A percentile compares a stretch with the other conserved stretches of the same genome.
These are phyloP conservation scores for Onygenales sp. DNA, from an alignment of 2,329 filamentous ascomycete genomes.

Conservation along the genomic window DNA sequence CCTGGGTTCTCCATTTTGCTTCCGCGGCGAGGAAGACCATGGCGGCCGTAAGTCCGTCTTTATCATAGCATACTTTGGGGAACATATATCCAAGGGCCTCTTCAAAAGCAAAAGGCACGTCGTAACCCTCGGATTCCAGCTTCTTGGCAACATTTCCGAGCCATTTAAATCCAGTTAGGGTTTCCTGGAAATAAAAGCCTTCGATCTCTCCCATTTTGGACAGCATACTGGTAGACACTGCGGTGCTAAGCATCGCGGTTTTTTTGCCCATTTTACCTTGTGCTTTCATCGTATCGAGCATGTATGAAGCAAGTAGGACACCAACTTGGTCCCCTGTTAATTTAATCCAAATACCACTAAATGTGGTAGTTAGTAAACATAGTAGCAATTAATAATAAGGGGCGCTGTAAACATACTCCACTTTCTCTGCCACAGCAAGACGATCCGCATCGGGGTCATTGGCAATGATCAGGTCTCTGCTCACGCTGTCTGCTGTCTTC, in stretches of 20 bases:
- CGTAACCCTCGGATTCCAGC: conserved; percentile 41
- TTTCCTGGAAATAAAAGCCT: conserved; percentile 50
- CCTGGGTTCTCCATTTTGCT: conserved; percentile 40
- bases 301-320: conserved; percentile 48
- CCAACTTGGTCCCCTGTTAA: conserved; percentile 59
- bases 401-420: conserved; percentile 26
- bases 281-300: conserved; percentile 37
- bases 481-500: conserved; percentile 41
- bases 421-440: conserved; percentile 51
- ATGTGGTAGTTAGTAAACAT: not conserved
- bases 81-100: conserved; percentile 62
- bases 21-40: conserved; percentile 49
- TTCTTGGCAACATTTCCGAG: conserved; percentile 51
- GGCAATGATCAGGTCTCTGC: conserved; percentile 46
- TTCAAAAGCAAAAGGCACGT: conserved; percentile 51
- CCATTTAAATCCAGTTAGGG: conserved; percentile 60
- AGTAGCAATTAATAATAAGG: not conserved
- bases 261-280: conserved; percentile 22
- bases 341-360: conserved; percentile 45
- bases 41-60: conserved; percentile 54
- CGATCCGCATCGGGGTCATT: conserved; percentile 59
- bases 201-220: conserved; percentile 45
- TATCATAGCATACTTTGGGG: conserved; percentile 51
- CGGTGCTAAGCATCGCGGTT: conserved; percentile 51
- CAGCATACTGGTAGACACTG: conserved; percentile 57